Evolutionary conservation across 2,329 filamentous ascomycete genomes (phyloP).

Genomic region (Dactylellina sp.): DNA sequence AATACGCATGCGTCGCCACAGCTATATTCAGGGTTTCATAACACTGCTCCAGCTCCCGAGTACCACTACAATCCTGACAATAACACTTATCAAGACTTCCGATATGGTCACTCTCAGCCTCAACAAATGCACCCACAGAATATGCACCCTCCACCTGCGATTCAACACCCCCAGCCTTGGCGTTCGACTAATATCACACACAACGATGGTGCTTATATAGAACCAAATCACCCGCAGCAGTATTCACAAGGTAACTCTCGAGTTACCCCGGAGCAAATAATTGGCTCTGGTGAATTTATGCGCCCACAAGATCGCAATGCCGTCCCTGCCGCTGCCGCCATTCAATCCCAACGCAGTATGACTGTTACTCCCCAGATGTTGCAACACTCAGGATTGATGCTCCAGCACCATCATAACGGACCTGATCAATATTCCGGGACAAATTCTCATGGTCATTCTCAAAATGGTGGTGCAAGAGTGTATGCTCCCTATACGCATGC

Average conservation of each 20-base stretch:
- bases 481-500: constrained; percentile 34
- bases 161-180: constrained; percentile 49
- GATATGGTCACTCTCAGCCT: constrained; percentile 11
- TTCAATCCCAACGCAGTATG: constrained; percentile 24
- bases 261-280: constrained; percentile 27
- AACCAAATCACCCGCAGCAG: constrained; percentile 12
- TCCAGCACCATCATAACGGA: constrained; percentile 9
- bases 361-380: constrained; percentile 46
- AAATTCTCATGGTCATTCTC: constrained; percentile 12
- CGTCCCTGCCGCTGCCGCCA: neutral
- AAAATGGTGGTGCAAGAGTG: neutral
- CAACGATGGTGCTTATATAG: constrained; percentile 2
- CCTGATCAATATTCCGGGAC: constrained; percentile 23
- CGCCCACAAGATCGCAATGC: constrained; percentile 27
- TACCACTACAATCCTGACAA: constrained; percentile 28
- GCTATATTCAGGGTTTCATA: neutral
- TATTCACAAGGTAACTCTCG: constrained; percentile 4
- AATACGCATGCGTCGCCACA: neutral
- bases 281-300: constrained; percentile 32
- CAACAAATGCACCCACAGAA: constrained; percentile 8
- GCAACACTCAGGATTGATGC: constrained; percentile 35
- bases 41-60: neutral
- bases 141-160: constrained; percentile 18
- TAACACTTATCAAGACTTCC: constrained; percentile 19
- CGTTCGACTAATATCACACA: constrained; percentile 7